Percentiles rank a stretch among this genome's conserved stretches.
Evolutionary conservation across 2,329 filamentous ascomycete genomes (phyloP).

Genomic region (Fusarium heterosporum): DNA sequence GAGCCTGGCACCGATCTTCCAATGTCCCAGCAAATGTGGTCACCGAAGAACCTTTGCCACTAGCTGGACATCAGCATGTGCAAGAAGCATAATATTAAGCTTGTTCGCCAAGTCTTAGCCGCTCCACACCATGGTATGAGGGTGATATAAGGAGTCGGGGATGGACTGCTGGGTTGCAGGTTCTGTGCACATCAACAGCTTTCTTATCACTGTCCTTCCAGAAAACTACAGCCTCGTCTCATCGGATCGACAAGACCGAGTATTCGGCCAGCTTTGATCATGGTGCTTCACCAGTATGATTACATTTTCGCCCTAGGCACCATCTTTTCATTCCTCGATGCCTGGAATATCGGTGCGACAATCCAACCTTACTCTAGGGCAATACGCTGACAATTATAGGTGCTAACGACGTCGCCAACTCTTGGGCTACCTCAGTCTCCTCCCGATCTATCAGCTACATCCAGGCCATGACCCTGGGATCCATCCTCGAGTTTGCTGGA

Average conservation of each 20-base stretch:
- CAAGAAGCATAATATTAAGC: slow-evolving; percentile 46
- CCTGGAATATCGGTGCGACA: slow-evolving; percentile 69
- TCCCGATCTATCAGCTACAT: slow-evolving; percentile 72
- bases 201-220: slow-evolving; percentile 17
- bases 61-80: neutral
- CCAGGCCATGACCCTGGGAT: slow-evolving; percentile 69
- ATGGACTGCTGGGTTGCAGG: slow-evolving; percentile 7
- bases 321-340: slow-evolving; percentile 73
- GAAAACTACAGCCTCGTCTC: slow-evolving; percentile 11
- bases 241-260: slow-evolving; percentile 12
- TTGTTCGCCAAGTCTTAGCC: slow-evolving; percentile 43
- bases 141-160: slow-evolving; percentile 40
- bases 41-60: slow-evolving; percentile 6
- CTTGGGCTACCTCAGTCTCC: slow-evolving; percentile 79
- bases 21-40: neutral
- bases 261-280: slow-evolving; percentile 14
- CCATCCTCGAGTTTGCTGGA: slow-evolving; percentile 71
- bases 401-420: slow-evolving; percentile 76
- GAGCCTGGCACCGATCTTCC: neutral
- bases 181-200: slow-evolving; percentile 15
- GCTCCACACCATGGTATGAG: slow-evolving; percentile 25
- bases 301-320: slow-evolving; percentile 74
- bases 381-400: slow-evolving; percentile 26
- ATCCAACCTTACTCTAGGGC: rapidly evolving
- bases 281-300: slow-evolving; percentile 63